Evolutionary conservation across 257 asterid genomes (phyloP).

Genomic region (Solanum pinnatisectum): DNA sequence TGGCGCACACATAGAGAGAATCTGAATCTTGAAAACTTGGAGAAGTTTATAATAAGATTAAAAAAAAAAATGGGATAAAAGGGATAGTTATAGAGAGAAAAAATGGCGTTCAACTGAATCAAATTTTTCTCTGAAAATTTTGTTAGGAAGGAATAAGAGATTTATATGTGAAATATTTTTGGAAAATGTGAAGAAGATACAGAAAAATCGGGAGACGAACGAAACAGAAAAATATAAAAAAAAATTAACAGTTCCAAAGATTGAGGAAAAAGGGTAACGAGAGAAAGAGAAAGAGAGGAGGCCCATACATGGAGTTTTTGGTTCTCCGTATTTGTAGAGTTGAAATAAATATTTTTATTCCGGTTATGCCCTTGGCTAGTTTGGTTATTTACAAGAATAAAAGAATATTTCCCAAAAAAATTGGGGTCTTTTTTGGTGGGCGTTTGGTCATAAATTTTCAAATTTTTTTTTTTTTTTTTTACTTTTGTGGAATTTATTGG

Average conservation of each 20-base stretch:
- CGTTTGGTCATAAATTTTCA: no score
- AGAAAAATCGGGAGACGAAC: background rate
- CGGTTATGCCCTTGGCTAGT: background rate
- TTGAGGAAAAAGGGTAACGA: background rate
- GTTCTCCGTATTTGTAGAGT: slow-evolving; percentile 14
- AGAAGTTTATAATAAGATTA: background rate
- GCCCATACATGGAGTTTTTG: background rate
- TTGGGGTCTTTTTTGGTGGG: fast-evolving
- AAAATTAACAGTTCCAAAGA: slow-evolving; percentile 7
- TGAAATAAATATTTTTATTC: background rate
- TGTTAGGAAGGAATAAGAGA: background rate
- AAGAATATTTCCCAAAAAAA: no score
- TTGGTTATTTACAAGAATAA: background rate
- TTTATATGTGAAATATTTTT: background rate
- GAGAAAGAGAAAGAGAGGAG: background rate
- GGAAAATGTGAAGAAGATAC: background rate
- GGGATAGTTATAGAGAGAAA: background rate
- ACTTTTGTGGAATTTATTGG: background rate
- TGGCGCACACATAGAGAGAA: background rate
- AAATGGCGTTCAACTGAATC: background rate
- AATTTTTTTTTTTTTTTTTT: no score
- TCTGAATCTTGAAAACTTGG: slow-evolving; percentile 10
- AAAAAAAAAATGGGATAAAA: background rate
- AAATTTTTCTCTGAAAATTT: background rate
- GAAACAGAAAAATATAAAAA: background rate